Conservation (phyloP, 2,329 filamentous ascomycete species). For the Penicillium sp. region DNA sequence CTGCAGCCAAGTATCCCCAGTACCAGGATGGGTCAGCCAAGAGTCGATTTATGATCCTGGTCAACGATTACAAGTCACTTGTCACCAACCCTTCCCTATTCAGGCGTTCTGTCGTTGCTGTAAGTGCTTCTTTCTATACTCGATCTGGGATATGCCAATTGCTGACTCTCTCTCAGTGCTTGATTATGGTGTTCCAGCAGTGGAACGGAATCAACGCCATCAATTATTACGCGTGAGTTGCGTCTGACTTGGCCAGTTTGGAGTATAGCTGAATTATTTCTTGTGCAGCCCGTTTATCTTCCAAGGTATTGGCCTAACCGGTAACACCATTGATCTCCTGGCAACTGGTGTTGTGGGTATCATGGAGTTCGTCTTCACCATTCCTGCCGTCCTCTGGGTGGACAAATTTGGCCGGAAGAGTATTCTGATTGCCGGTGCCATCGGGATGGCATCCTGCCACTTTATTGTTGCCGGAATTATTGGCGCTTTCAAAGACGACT, state of each 20-base stretch:
- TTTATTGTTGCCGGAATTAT: conserved; percentile 64
- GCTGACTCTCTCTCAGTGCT: neutral
- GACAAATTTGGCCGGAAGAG: conserved; percentile 31
- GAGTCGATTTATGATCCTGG: conserved; percentile 16
- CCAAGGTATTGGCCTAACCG: conserved; percentile 19
- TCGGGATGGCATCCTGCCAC: conserved; percentile 64
- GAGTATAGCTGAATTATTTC: too few species aligned
- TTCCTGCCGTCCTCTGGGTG: conserved; percentile 31
- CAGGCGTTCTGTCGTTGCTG: conserved; percentile 44
- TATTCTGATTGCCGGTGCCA: conserved; percentile 45
- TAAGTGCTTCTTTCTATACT: conserved; percentile 45
- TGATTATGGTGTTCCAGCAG: conserved; percentile 11
- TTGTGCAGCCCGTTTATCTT: conserved; percentile 18
- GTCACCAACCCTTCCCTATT: conserved; percentile 43
- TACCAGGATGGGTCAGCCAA: conserved; percentile 59
- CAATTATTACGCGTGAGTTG: conserved; percentile 11
- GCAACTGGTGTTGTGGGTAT: conserved; percentile 31
- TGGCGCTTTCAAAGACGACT: conserved; percentile 56
- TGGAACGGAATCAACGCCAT: conserved; percentile 15
- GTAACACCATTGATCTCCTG: conserved; percentile 25
- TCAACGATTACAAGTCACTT: conserved; percentile 9
- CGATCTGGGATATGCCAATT: conserved; percentile 2
- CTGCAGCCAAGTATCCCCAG: conserved; percentile 63
- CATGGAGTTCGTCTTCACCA: conserved; percentile 26
- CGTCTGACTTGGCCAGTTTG: too few species aligned